These are phyloP conservation scores for Evansstolkia leycettana DNA, from an alignment of 495 filamentous ascomycete species.

Conservation along the genomic window DNA sequence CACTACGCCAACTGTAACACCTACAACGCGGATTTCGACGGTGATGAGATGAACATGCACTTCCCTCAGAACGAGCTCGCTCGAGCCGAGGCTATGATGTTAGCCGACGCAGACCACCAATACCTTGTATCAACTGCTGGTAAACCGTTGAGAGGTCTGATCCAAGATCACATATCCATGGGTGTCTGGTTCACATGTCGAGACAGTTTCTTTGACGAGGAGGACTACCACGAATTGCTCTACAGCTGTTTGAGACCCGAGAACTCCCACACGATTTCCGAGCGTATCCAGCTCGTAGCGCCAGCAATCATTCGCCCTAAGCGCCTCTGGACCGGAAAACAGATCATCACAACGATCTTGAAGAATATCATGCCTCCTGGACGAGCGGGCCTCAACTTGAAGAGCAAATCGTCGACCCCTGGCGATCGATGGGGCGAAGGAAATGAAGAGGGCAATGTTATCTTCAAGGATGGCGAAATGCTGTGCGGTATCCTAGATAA, in stretches of 20 bases:
- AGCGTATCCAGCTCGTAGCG: constrained; percentile 60
- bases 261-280: constrained; percentile 60
- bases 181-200: constrained; percentile 80
- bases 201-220: constrained; percentile 82
- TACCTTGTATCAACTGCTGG: constrained; percentile 91
- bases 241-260: constrained; percentile 86
- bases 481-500: constrained; percentile 92
- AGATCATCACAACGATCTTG: constrained; percentile 85
- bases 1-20: constrained; percentile 99
- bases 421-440: constrained; percentile 67
- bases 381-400: constrained; percentile 68
- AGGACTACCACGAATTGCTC: constrained; percentile 85
- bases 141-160: constrained; percentile 88
- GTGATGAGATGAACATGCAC: constrained; percentile 99
- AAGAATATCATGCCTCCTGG: constrained; percentile 73
- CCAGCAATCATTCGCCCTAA: constrained; percentile 76
- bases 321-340: constrained; percentile 92
- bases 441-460: constrained; percentile 60
- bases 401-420: constrained; percentile 63
- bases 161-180: constrained; percentile 97
- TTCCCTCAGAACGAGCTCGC: constrained; percentile 97
- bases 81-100: constrained; percentile 74
- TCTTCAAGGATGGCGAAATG: constrained; percentile 78
- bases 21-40: constrained; percentile 99
- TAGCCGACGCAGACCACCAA: constrained; percentile 95